phyloP scores from a whole-genome alignment of 371 early-diverging fungal species.

The Dipsacomyces acuminosporus region DNA sequence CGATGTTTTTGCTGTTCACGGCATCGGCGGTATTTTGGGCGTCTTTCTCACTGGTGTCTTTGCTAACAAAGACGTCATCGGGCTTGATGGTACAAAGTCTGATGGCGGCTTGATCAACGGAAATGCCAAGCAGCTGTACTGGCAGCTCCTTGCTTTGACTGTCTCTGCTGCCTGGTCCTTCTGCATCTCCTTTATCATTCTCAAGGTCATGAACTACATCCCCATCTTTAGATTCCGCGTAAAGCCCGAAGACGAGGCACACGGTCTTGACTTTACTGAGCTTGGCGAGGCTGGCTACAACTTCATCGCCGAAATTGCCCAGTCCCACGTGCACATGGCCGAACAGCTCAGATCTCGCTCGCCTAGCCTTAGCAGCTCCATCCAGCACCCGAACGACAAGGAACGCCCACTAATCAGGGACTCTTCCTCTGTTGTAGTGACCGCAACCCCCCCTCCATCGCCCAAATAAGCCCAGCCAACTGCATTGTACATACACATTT shows the following conservation, averaged over 20 bases:
- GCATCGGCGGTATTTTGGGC: conserved; percentile 69
- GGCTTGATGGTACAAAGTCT: conserved; percentile 52
- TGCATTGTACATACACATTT: no score
- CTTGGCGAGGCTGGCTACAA: conserved; percentile 62
- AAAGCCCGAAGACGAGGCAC: conserved; percentile 62
- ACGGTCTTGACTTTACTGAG: conserved; percentile 72
- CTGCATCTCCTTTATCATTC: conserved; percentile 64
- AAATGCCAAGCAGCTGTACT: conserved; percentile 70
- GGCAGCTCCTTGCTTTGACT: conserved; percentile 73
- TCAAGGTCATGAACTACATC: conserved; percentile 72
- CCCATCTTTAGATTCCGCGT: conserved; percentile 59
- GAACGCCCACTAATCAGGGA: background rate
- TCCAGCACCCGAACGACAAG: background rate
- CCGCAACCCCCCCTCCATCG: no score
- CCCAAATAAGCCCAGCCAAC: no score
- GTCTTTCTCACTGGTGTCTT: conserved; percentile 67
- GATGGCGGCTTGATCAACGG: conserved; percentile 74
- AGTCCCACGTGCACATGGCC: background rate
- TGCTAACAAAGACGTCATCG: conserved; percentile 57
- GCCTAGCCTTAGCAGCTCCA: background rate
- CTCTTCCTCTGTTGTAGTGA: no score
- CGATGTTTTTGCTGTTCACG: conserved; percentile 69
- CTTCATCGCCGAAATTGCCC: conserved; percentile 26
- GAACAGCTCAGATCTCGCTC: background rate
- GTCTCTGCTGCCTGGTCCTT: conserved; percentile 81